Percentiles rank a stretch among this genome's conserved stretches.
phyloP scores from a whole-genome alignment of 2,329 filamentous ascomycete genomes.

The Cytospora schulzeri region DNA sequence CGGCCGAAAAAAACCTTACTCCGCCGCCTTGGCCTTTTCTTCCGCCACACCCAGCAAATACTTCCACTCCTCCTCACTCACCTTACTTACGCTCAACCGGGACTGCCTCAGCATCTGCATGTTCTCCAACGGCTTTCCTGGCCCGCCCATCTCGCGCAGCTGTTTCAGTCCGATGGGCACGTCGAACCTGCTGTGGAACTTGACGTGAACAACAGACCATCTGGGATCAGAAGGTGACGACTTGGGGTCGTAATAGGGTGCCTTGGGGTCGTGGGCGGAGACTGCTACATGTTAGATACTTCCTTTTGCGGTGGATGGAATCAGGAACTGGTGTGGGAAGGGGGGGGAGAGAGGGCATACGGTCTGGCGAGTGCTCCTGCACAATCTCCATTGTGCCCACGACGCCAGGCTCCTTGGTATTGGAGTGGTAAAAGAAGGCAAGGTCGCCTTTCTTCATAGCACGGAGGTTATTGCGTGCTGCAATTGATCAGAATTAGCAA shows the following conservation, averaged over 20 bases:
- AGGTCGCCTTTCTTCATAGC: slow-evolving; percentile 90
- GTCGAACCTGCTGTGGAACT: slow-evolving; percentile 81
- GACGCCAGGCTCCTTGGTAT: slow-evolving; percentile 86
- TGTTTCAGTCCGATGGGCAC: slow-evolving; percentile 70
- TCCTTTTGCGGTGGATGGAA: not conserved
- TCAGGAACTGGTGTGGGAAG: not conserved
- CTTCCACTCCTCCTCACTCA: slow-evolving; percentile 66
- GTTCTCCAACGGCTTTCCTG: slow-evolving; percentile 61
- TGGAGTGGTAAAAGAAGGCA: slow-evolving; percentile 97
- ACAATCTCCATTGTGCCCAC: slow-evolving; percentile 90
- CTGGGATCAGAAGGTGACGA: slow-evolving; percentile 70
- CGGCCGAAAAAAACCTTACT: not conserved
- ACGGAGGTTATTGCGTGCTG: slow-evolving; percentile 84
- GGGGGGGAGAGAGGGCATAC: slow-evolving; percentile 48
- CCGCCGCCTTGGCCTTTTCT: slow-evolving; percentile 41
- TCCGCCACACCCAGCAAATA: slow-evolving; percentile 59
- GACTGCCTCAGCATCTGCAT: slow-evolving; percentile 85
- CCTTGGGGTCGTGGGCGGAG: slow-evolving; percentile 69
- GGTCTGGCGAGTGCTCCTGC: slow-evolving; percentile 77
- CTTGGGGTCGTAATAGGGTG: slow-evolving; percentile 82
- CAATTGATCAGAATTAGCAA: not conserved
- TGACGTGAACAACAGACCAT: slow-evolving; percentile 89
- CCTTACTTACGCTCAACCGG: slow-evolving; percentile 78
- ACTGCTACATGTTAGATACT: slow-evolving; percentile 44
- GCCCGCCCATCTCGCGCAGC: slow-evolving; percentile 64